These are phyloP conservation scores for Candida sojae DNA, from an alignment of 1,139 yeast genomes.

Conservation along the genomic window DNA sequence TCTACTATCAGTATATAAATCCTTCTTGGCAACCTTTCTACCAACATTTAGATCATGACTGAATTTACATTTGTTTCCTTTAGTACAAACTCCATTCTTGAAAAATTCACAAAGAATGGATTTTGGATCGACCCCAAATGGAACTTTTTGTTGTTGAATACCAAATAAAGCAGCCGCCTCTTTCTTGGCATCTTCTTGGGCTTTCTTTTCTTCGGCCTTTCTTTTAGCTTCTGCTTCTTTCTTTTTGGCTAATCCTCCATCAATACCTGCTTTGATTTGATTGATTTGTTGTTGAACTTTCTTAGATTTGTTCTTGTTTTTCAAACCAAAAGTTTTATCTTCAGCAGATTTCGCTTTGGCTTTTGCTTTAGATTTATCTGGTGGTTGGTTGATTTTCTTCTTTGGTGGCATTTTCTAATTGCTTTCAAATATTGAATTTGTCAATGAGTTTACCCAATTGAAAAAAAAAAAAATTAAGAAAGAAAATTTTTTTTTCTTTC, in stretches of 20 bases:
- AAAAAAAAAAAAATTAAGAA: slow-evolving; percentile 3
- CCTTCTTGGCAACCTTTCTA: slow-evolving; percentile 87
- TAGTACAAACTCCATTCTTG: slow-evolving; percentile 86
- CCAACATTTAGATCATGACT: slow-evolving; percentile 88
- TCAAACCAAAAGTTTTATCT: slow-evolving; percentile 93
- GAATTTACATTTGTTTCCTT: slow-evolving; percentile 91
- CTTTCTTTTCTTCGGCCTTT: slow-evolving; percentile 83
- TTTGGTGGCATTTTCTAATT: slow-evolving; percentile 63
- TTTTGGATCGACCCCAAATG: slow-evolving; percentile 98
- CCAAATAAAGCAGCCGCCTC: slow-evolving; percentile 84
- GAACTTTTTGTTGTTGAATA: slow-evolving; percentile 79
- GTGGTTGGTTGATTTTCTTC: slow-evolving; percentile 60
- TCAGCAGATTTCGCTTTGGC: slow-evolving; percentile 72
- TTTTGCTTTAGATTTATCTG: slow-evolving; percentile 62
- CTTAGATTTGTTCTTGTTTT: slow-evolving; percentile 89
- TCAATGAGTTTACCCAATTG: not conserved
- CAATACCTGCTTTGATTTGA: slow-evolving; percentile 69
- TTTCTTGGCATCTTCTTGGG: slow-evolving; percentile 83
- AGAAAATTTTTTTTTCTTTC: slow-evolving; percentile 5
- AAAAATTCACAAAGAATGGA: slow-evolving; percentile 88
- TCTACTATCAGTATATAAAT: slow-evolving; percentile 89
- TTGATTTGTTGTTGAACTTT: slow-evolving; percentile 85
- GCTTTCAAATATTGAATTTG: slow-evolving; percentile 1
- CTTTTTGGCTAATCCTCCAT: slow-evolving; percentile 64
- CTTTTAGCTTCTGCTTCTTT: slow-evolving; percentile 77